phyloP scores from a whole-genome alignment of 2,329 filamentous ascomycete species.

The Ciborinia camelliae region DNA sequence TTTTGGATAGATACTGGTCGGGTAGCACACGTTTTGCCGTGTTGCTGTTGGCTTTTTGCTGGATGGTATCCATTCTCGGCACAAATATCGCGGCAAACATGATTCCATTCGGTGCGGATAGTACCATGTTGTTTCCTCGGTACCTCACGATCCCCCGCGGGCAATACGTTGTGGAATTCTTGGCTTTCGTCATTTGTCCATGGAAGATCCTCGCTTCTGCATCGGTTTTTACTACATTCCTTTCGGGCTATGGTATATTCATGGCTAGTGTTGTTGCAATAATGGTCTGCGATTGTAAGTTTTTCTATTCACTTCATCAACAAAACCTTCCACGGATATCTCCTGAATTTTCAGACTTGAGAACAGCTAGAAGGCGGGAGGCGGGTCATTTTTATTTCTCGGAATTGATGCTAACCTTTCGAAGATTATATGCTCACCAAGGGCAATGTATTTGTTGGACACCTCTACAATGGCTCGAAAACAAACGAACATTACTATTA shows the following conservation, averaged over 20 bases:
- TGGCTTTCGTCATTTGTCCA: constrained; percentile 55
- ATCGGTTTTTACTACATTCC: constrained; percentile 58
- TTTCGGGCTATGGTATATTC: constrained; percentile 61
- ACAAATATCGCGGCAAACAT: constrained; percentile 57
- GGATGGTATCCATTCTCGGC: constrained; percentile 52
- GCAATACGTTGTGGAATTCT: constrained; percentile 50
- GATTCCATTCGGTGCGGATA: constrained; percentile 52
- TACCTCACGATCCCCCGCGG: constrained; percentile 56
- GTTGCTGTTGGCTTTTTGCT: constrained; percentile 48
- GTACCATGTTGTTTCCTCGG: constrained; percentile 51
- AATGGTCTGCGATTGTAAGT: constrained; percentile 32
- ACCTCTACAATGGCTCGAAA: constrained; percentile 36
- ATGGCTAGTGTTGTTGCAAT: constrained; percentile 46
- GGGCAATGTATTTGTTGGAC: constrained; percentile 38
- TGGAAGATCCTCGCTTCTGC: constrained; percentile 63
- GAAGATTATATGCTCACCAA: constrained; percentile 40
- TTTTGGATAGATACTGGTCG: constrained; percentile 33
- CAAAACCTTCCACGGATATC: not conserved
- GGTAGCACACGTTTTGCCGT: constrained; percentile 42
- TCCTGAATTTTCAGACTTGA: not conserved
- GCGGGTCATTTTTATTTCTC: not conserved
- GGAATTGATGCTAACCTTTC: constrained; percentile 30
- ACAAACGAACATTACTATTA: constrained; percentile 39
- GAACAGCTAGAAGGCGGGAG: not conserved
- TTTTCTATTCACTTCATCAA: not conserved